Conservation (phyloP, 177 flowering plant species). For the Telopea speciosissima region DNA sequence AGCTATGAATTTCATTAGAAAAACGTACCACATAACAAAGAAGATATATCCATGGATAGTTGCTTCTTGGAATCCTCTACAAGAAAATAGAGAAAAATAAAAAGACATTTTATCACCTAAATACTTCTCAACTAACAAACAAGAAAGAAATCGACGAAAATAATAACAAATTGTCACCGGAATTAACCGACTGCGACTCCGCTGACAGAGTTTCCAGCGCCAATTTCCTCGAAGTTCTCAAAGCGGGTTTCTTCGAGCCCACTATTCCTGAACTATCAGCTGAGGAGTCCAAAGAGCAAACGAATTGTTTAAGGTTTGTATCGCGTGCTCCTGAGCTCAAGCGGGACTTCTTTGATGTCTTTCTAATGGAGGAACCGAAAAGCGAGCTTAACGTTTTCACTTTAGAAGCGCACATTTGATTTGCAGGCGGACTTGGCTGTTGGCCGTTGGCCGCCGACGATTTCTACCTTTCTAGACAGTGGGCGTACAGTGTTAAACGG, state of each 20-base stretch:
- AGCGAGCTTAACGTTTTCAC: conserved; percentile 25
- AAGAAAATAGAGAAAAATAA: conserved; percentile 8
- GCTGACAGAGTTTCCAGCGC: neutral
- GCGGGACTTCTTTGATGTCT: conserved; percentile 2
- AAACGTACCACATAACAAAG: conserved; percentile 34
- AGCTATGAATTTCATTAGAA: neutral
- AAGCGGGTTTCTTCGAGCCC: conserved; percentile 5
- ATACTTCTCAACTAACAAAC: neutral
- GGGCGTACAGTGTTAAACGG: too few relatives aligned
- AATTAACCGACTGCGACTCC: neutral
- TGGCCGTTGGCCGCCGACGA: too few relatives aligned
- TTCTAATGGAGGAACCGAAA: conserved; percentile 22
- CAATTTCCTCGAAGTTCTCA: neutral
- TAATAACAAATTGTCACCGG: neutral
- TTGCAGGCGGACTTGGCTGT: neutral
- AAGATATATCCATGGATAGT: conserved; percentile 23
- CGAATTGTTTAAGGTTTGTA: conserved; percentile 12
- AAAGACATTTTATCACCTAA: neutral
- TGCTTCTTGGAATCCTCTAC: conserved; percentile 20
- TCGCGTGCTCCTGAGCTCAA: conserved; percentile 10
- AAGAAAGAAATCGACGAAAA: neutral
- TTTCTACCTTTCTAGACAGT: too few relatives aligned
- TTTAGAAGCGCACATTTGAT: conserved; percentile 23
- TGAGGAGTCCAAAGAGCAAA: conserved; percentile 19
- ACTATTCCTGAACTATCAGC: neutral